phyloP scores from a whole-genome alignment of 768 basidiomycete species.

The Russula brevipes region DNA sequence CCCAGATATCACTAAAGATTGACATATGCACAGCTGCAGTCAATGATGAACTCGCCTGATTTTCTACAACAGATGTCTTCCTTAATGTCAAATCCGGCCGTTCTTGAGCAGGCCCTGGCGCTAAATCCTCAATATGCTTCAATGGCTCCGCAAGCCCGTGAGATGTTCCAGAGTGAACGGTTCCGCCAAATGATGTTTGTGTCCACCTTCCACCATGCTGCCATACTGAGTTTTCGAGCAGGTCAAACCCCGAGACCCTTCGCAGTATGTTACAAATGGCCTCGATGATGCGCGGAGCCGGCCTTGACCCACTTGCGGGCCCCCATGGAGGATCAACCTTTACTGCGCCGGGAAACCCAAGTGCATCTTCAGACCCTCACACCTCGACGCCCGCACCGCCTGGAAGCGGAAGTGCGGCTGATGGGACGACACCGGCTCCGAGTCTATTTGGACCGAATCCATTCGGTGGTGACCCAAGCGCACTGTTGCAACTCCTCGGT shows the following conservation, averaged over 20 bases:
- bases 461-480: conserved; percentile 37
- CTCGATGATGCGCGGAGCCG: conserved; percentile 42
- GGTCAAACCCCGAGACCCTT: conserved; percentile 72
- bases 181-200: conserved; percentile 71
- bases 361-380: conserved; percentile 29
- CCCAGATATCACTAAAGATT: background rate
- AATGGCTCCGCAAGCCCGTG: conserved; percentile 77
- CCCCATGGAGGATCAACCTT: conserved; percentile 33
- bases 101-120: conserved; percentile 82
- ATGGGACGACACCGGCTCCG: conserved; percentile 25
- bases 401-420: conserved; percentile 27
- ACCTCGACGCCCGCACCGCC: conserved; percentile 22
- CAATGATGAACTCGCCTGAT: conserved; percentile 79
- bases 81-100: conserved; percentile 82
- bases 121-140: conserved; percentile 70
- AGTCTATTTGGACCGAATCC: conserved; percentile 16
- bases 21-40: conserved; percentile 54
- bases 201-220: background rate
- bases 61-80: conserved; percentile 84
- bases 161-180: conserved; percentile 68
- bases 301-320: conserved; percentile 30
- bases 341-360: conserved; percentile 60
- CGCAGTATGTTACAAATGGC: conserved; percentile 76
- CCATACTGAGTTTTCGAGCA: conserved; percentile 26
- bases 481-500: conserved; percentile 40